Conservation (phyloP, 176 grass and related monocot species). For the Thalia dealbata region DNA sequence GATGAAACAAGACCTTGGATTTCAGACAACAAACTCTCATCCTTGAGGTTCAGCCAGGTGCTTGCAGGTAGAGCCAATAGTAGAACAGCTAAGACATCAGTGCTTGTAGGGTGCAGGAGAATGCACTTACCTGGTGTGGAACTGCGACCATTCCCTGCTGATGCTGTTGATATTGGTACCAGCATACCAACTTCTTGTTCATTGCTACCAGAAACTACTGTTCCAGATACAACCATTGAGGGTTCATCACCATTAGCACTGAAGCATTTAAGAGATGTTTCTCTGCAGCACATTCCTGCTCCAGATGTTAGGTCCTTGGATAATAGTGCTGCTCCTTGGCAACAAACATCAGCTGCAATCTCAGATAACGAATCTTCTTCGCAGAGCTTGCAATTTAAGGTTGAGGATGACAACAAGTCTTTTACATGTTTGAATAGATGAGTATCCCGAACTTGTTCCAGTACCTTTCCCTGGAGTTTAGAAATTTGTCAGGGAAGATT, state of each 20-base stretch:
- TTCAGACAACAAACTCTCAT: conserved; percentile 28
- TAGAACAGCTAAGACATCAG: conserved; percentile 57
- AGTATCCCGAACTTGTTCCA: conserved; percentile 57
- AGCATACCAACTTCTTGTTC: conserved; percentile 35
- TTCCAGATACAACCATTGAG: conserved; percentile 23
- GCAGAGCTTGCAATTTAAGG: conserved; percentile 5
- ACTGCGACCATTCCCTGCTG: conserved; percentile 21
- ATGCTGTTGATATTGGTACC: conserved; percentile 35
- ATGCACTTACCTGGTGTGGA: conserved; percentile 3
- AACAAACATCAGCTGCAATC: conserved; percentile 47
- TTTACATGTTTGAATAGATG: conserved; percentile 39
- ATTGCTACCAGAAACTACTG: conserved; percentile 11
- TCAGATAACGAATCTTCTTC: conserved; percentile 26
- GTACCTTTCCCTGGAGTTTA: conserved; percentile 47
- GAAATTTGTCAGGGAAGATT: neutral
- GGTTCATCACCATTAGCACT: conserved; percentile 32
- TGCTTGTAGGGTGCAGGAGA: conserved; percentile 38
- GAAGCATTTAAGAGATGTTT: conserved; percentile 43
- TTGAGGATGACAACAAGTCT: conserved; percentile 36
- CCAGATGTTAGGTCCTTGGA: conserved; percentile 27
- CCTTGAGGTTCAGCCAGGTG: conserved; percentile 28
- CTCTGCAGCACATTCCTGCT: conserved; percentile 47
- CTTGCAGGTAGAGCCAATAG: conserved; percentile 52
- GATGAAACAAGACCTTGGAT: conserved; percentile 53
- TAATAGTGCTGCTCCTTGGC: conserved; percentile 60